Evolutionary conservation across 2,329 filamentous ascomycete genomes (phyloP).

Genomic region (Teratosphaeria zuluensis): DNA sequence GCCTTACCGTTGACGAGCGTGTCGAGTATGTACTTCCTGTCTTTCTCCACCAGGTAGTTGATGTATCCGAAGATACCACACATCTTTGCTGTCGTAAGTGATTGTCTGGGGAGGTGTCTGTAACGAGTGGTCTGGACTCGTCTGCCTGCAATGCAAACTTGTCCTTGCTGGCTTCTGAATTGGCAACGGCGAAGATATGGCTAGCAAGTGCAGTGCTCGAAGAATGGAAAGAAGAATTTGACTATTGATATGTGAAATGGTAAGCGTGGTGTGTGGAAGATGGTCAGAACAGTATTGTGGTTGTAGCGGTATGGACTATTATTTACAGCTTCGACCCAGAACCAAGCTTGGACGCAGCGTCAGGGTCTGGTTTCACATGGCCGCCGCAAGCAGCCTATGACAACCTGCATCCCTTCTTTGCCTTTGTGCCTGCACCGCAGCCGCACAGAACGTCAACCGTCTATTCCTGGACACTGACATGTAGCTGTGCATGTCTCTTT

Average conservation of each 20-base stretch:
- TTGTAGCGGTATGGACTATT: neutral
- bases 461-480: neutral
- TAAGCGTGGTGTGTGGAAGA: neutral
- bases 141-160: neutral
- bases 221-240: neutral
- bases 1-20: constrained; percentile 86
- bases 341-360: neutral
- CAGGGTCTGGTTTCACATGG: neutral
- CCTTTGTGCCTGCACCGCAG: neutral
- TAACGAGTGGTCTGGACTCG: neutral
- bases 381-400: neutral
- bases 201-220: neutral
- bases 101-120: neutral
- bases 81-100: neutral
- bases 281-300: neutral
- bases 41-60: constrained; percentile 98
- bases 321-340: neutral
- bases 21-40: constrained; percentile 90
- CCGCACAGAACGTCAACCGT: neutral
- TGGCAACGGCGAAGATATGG: neutral
- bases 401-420: neutral
- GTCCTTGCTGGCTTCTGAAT: neutral
- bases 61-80: constrained; percentile 70
- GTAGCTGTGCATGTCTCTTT: neutral
- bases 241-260: neutral